Conservation (phyloP, 164 flowering plant species). For the Santalum album region DNA sequence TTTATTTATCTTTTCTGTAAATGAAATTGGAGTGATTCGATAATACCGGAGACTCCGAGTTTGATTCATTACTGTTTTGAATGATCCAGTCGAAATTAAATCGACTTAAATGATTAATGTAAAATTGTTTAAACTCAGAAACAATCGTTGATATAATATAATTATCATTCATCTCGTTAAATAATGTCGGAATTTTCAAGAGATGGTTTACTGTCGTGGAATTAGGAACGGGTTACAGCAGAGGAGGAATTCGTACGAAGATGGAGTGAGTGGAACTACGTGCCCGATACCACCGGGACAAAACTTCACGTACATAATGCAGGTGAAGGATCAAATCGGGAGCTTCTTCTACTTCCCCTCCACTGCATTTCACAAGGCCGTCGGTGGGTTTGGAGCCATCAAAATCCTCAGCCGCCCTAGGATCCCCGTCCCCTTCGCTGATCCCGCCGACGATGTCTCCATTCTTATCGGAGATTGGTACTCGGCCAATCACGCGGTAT, state of each 20-base stretch:
- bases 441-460: constrained; percentile 66
- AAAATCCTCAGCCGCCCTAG: constrained; percentile 67
- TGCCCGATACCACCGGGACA: constrained; percentile 88
- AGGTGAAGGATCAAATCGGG: constrained; percentile 88
- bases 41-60: too few relatives aligned
- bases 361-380: constrained; percentile 80
- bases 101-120: too few relatives aligned
- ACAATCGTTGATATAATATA: too few relatives aligned
- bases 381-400: constrained; percentile 81
- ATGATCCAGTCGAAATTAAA: too few relatives aligned
- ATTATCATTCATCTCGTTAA: too few relatives aligned
- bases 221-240: constrained; percentile 80
- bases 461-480: constrained; percentile 88
- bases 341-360: constrained; percentile 88
- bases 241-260: constrained; percentile 75
- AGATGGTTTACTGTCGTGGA: too few relatives aligned
- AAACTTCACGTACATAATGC: constrained; percentile 76
- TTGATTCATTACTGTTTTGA: too few relatives aligned
- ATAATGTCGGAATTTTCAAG: too few relatives aligned
- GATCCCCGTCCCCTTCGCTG: constrained; percentile 73
- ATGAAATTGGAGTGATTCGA: too few relatives aligned
- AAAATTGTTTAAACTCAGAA: too few relatives aligned
- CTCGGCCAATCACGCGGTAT: constrained; percentile 75
- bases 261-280: constrained; percentile 76
- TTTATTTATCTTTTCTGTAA: too few relatives aligned